Conservation (phyloP, 805 yeast genomes). For the Cyberlindnera japonica region DNA sequence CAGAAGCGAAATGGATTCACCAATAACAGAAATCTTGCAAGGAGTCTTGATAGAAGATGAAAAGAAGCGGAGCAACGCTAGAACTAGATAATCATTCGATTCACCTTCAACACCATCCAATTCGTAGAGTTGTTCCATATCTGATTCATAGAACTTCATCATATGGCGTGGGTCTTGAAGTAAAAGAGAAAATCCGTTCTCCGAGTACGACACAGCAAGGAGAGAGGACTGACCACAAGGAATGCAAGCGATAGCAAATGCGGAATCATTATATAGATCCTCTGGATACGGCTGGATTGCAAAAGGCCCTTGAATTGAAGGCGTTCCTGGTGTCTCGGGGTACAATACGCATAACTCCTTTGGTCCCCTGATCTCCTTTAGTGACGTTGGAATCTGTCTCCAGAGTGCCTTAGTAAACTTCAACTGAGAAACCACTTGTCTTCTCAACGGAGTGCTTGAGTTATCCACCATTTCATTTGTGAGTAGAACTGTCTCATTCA, state of each 20-base stretch:
- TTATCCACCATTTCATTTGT: constrained; percentile 27
- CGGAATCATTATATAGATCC: constrained; percentile 44
- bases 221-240: constrained; percentile 29
- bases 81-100: not conserved
- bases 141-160: constrained; percentile 33
- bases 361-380: constrained; percentile 22
- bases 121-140: constrained; percentile 23
- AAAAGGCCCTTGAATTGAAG: constrained; percentile 50
- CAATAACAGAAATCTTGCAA: not conserved
- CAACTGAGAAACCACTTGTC: constrained; percentile 31
- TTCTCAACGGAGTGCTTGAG: constrained; percentile 5
- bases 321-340: constrained; percentile 15
- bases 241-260: constrained; percentile 32
- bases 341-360: constrained; percentile 22
- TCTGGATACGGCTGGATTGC: constrained; percentile 52
- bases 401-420: constrained; percentile 34
- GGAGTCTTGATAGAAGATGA: constrained; percentile 2
- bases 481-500: constrained; percentile 33
- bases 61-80: constrained; percentile 13
- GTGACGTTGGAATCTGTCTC: constrained; percentile 23
- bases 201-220: constrained; percentile 25
- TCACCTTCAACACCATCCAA: constrained; percentile 3
- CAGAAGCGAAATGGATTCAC: not conserved
- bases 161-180: constrained; percentile 31
- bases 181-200: constrained; percentile 29